These are phyloP conservation scores for Trypethelium eluteriae DNA, from an alignment of 495 filamentous ascomycete genomes.

Conservation along the genomic window DNA sequence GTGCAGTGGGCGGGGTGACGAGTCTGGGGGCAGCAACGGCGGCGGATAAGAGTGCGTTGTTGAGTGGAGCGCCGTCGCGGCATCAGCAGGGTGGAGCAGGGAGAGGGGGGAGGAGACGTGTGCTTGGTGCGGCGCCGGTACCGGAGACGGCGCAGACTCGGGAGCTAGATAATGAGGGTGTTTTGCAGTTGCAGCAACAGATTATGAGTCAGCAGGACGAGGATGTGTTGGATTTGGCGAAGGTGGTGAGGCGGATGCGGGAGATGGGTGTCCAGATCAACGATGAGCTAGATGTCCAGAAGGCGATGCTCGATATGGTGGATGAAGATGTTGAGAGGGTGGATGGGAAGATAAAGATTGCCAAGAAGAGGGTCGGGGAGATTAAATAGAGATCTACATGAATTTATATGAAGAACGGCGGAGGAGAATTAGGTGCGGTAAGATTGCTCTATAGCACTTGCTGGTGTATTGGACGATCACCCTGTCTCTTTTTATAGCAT, in stretches of 20 bases:
- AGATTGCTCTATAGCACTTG: too few species aligned
- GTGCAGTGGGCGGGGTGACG: slow-evolving; percentile 21
- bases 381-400: slow-evolving; percentile 46
- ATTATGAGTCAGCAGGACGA: slow-evolving; percentile 81
- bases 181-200: slow-evolving; percentile 76
- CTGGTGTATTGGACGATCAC: too few species aligned
- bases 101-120: slow-evolving; percentile 46
- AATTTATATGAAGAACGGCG: too few species aligned
- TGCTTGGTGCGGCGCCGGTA: slow-evolving; percentile 66
- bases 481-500: too few species aligned
- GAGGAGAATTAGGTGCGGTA: too few species aligned
- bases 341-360: slow-evolving; percentile 69
- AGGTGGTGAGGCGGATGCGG: slow-evolving; percentile 69
- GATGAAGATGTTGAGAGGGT: slow-evolving; percentile 70
- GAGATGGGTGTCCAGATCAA: slow-evolving; percentile 82
- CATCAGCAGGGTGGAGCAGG: slow-evolving; percentile 18
- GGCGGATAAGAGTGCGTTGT: slow-evolving; percentile 49
- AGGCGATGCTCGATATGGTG: slow-evolving; percentile 64
- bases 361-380: slow-evolving; percentile 71
- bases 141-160: slow-evolving; percentile 77
- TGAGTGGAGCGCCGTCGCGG: slow-evolving; percentile 32
- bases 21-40: slow-evolving; percentile 30
- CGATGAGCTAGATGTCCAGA: slow-evolving; percentile 78
- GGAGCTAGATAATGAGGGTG: slow-evolving; percentile 82
- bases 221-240: slow-evolving; percentile 65